Evolutionary conservation across 23 red algal genomes (phyloP).

Genomic region (Cyanidioschyzon merolae): DNA sequence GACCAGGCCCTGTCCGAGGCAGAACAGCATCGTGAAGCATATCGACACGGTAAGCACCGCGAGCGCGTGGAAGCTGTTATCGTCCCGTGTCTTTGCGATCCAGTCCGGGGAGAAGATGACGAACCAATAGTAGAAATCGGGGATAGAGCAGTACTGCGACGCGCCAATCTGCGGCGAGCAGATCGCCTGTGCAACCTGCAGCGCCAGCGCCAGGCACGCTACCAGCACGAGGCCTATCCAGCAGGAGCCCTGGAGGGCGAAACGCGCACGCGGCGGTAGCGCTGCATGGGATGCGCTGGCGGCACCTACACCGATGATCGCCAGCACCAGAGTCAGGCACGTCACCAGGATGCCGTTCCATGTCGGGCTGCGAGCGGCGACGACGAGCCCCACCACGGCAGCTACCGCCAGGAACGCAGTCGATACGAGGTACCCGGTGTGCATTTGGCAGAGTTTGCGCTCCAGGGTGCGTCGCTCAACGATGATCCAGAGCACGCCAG

Average conservation of each 20-base stretch:
- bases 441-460: conserved; percentile 16
- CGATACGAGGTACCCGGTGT: conserved; percentile 10
- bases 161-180: conserved; percentile 28
- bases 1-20: not conserved
- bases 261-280: conserved; percentile 15
- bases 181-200: conserved; percentile 29
- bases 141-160: conserved; percentile 11
- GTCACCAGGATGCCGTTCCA: conserved; percentile 51
- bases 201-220: conserved; percentile 13
- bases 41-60: not conserved
- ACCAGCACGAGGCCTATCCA: conserved; percentile 31
- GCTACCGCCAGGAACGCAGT: conserved; percentile 22
- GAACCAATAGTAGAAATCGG: conserved; percentile 56
- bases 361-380: conserved; percentile 29
- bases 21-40: not conserved
- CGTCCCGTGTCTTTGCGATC: not conserved
- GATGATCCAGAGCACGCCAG: conserved; percentile 22
- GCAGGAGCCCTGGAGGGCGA: conserved; percentile 12
- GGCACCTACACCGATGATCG: not conserved
- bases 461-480: conserved; percentile 36
- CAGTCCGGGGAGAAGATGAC: conserved; percentile 49
- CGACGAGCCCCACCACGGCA: conserved; percentile 43
- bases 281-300: not conserved
- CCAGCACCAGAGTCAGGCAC: conserved; percentile 29
- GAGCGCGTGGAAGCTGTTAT: not conserved